A percentile compares a stretch with the other conserved stretches of the same genome.
Conservation (phyloP, 257 asterid species). For the Datura wrightii region DNA sequence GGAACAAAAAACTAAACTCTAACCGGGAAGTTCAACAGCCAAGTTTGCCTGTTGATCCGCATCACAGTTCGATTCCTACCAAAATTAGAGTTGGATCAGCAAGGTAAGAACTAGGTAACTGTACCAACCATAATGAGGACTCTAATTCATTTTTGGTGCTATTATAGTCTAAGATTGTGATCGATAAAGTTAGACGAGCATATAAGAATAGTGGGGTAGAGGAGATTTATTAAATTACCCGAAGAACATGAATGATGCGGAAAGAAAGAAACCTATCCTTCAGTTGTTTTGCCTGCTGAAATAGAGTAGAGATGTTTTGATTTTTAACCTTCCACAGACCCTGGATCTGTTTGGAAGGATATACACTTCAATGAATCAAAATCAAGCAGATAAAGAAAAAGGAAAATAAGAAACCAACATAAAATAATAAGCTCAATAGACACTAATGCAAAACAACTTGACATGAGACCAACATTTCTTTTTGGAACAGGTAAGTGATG, state of each 20-base stretch:
- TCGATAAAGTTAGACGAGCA: background rate
- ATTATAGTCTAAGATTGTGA: background rate
- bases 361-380: slow-evolving; percentile 17
- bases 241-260: slow-evolving; percentile 70
- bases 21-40: slow-evolving; percentile 85
- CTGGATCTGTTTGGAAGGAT: slow-evolving; percentile 60
- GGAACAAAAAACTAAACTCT: slow-evolving; percentile 29
- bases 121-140: background rate
- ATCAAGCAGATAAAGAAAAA: background rate
- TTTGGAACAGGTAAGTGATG: background rate
- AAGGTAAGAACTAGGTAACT: background rate
- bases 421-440: background rate
- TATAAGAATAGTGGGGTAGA: background rate
- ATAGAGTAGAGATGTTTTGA: slow-evolving; percentile 67
- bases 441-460: background rate
- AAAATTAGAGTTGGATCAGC: background rate
- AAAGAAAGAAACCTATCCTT: slow-evolving; percentile 73
- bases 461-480: background rate
- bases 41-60: slow-evolving; percentile 94
- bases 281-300: slow-evolving; percentile 72
- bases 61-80: slow-evolving; percentile 80
- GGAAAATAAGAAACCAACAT: background rate
- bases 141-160: background rate
- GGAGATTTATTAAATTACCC: slow-evolving; percentile 54
- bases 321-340: slow-evolving; percentile 89